Conservation (phyloP, 148 eudicot genomes). For the Amaranthus cruentus region DNA sequence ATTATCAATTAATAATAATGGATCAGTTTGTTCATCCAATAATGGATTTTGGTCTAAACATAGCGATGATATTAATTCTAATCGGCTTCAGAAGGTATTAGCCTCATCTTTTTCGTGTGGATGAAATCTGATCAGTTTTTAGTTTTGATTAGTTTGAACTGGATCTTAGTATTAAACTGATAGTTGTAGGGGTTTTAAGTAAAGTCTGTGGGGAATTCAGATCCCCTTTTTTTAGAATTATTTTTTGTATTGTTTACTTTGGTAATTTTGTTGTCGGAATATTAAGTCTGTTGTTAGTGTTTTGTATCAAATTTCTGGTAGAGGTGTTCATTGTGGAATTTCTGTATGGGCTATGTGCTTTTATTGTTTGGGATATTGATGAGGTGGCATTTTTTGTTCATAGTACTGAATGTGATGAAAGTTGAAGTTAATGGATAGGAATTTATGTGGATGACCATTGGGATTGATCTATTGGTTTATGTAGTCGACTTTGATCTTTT, state of each 20-base stretch:
- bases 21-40: slow-evolving; percentile 53
- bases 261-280: slow-evolving; percentile 1
- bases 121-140: slow-evolving; percentile 4
- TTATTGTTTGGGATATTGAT: neutral
- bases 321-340: neutral
- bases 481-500: too few relatives aligned
- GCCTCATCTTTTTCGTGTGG: neutral
- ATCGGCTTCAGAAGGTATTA: slow-evolving; percentile 91
- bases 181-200: slow-evolving; percentile 18
- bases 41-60: slow-evolving; percentile 87
- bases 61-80: slow-evolving; percentile 60
- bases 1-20: slow-evolving; percentile 47
- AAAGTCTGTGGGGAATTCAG: slow-evolving; percentile 17
- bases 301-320: neutral
- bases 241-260: neutral
- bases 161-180: slow-evolving; percentile 26
- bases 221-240: slow-evolving; percentile 11
- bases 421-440: neutral
- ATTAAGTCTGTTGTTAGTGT: neutral
- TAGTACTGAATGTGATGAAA: neutral
- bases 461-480: too few relatives aligned
- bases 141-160: slow-evolving; percentile 15
- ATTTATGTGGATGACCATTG: neutral
- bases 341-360: neutral
- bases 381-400: neutral